These are phyloP conservation scores for Coemansia sp. DNA, from an alignment of 192 early-diverging fungal species.

Conservation along the genomic window DNA sequence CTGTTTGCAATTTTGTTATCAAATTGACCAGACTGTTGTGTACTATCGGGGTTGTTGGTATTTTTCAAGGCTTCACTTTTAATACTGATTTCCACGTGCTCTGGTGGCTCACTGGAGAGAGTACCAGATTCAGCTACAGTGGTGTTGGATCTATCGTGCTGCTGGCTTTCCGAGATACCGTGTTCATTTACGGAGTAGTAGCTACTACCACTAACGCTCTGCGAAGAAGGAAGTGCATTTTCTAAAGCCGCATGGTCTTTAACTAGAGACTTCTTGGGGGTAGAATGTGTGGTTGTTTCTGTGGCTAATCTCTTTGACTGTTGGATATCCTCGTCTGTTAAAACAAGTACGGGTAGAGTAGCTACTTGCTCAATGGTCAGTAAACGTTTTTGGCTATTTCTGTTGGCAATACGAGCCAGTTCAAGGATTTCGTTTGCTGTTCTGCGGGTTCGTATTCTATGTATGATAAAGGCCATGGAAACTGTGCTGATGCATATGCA, in stretches of 20 bases:
- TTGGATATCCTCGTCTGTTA: slow-evolving; percentile 38
- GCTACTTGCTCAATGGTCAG: slow-evolving; percentile 25
- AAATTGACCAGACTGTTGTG: neutral
- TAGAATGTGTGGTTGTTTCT: neutral
- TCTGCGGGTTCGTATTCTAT: slow-evolving; percentile 2
- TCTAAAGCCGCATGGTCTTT: neutral
- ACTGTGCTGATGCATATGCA: neutral
- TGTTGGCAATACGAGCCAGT: slow-evolving; percentile 1
- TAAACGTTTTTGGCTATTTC: slow-evolving; percentile 7
- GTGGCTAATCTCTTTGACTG: slow-evolving; percentile 20
- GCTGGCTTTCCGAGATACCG: neutral
- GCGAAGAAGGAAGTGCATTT: neutral
- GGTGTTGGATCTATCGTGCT: neutral
- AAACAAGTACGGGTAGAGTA: slow-evolving; percentile 15
- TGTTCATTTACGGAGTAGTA: slow-evolving; percentile 4
- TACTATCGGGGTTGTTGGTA: neutral
- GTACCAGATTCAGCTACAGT: neutral
- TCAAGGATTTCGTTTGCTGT: slow-evolving; percentile 10
- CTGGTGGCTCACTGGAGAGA: neutral
- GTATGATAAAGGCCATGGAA: neutral
- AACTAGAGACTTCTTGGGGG: neutral
- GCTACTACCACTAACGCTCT: neutral
- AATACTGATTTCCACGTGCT: neutral
- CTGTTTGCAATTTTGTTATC: neutral
- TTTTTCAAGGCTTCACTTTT: neutral